phyloP scores from a whole-genome alignment of 2,329 filamentous ascomycete species.

The Anthostomella pinea region DNA sequence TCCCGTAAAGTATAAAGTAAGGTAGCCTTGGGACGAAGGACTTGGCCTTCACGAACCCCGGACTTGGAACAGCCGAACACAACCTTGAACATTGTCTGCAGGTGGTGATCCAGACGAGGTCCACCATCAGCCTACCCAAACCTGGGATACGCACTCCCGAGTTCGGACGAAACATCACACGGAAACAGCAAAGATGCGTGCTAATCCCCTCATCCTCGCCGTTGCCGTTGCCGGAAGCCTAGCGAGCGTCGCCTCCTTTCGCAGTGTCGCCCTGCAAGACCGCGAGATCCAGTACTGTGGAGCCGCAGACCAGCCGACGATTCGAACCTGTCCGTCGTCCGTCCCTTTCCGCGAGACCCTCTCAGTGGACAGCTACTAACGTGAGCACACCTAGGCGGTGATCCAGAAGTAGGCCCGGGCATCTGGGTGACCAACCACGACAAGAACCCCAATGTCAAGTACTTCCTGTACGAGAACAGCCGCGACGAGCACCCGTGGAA shows the following conservation, averaged over 20 bases:
- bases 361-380: slow-evolving; percentile 1
- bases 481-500: slow-evolving; percentile 21
- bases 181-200: too few species aligned
- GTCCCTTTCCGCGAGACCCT: neutral
- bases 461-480: slow-evolving; percentile 21
- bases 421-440: slow-evolving; percentile 19
- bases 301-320: neutral
- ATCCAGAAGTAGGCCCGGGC: slow-evolving; percentile 15
- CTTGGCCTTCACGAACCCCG: too few species aligned
- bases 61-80: too few species aligned
- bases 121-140: too few species aligned
- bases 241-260: neutral
- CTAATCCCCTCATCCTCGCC: too few species aligned
- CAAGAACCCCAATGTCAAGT: slow-evolving; percentile 8
- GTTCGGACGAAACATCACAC: too few species aligned
- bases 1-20: too few species aligned
- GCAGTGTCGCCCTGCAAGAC: neutral
- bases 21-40: too few species aligned
- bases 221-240: neutral
- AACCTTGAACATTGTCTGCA: too few species aligned
- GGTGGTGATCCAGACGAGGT: too few species aligned
- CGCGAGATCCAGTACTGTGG: slow-evolving; percentile 2
- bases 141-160: too few species aligned
- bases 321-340: neutral
- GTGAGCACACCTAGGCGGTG: slow-evolving; percentile 1